These are phyloP conservation scores for Phytophthora syringae DNA, from an alignment of 352 stramenopile genomes.

Conservation along the genomic window DNA sequence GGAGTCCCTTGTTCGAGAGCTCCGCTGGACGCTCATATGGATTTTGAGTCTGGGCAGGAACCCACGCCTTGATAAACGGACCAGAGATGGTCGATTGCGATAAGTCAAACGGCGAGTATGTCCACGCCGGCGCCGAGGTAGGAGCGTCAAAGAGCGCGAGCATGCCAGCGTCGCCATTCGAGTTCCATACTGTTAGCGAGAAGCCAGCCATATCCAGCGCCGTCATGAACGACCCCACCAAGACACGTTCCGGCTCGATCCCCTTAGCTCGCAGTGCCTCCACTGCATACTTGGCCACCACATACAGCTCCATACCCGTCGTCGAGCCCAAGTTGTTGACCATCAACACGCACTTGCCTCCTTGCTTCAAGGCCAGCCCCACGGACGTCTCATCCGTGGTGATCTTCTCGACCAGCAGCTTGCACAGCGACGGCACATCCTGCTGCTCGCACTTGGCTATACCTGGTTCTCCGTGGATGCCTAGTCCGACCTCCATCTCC, in stretches of 20 bases:
- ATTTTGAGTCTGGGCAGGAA: slow-evolving; percentile 29
- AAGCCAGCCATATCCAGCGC: slow-evolving; percentile 97
- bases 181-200: slow-evolving; percentile 90
- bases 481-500: slow-evolving; percentile 94
- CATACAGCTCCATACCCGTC: slow-evolving; percentile 96
- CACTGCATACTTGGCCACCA: slow-evolving; percentile 89
- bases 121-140: slow-evolving; percentile 72
- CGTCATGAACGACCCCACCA: slow-evolving; percentile 97
- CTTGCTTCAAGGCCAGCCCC: slow-evolving; percentile 46
- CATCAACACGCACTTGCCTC: slow-evolving; percentile 78
- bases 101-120: slow-evolving; percentile 56
- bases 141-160: slow-evolving; percentile 65
- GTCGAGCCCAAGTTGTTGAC: slow-evolving; percentile 97
- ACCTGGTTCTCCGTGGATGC: slow-evolving; percentile 95
- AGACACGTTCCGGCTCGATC: slow-evolving; percentile 84
- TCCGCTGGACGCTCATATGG: slow-evolving; percentile 47
- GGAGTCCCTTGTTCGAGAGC: slow-evolving; percentile 43
- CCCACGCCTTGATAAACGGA: slow-evolving; percentile 43
- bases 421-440: slow-evolving; percentile 54
- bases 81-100: slow-evolving; percentile 37
- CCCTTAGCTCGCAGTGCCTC: slow-evolving; percentile 61
- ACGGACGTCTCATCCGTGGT: slow-evolving; percentile 41
- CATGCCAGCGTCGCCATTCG: slow-evolving; percentile 62
- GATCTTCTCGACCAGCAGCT: slow-evolving; percentile 65
- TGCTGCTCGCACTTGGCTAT: slow-evolving; percentile 68